These are phyloP conservation scores for Bombardia bombarda DNA, from an alignment of 495 filamentous ascomycete species.

Conservation along the genomic window DNA sequence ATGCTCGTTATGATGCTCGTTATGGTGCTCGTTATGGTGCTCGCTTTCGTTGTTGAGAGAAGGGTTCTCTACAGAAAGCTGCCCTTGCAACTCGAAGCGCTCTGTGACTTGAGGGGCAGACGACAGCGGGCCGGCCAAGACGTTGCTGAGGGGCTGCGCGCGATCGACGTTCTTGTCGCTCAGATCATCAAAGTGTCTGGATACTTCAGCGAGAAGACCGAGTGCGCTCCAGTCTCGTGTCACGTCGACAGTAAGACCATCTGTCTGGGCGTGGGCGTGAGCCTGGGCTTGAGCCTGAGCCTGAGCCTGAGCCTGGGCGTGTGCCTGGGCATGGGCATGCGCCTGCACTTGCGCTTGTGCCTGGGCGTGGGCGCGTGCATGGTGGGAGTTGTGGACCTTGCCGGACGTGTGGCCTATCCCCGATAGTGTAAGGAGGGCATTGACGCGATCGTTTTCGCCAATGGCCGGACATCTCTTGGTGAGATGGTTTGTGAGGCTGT, in stretches of 20 bases:
- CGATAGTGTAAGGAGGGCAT: slow-evolving; percentile 46
- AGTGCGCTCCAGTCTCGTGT: slow-evolving; percentile 55
- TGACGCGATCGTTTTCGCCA: slow-evolving; percentile 55
- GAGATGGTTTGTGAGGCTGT: slow-evolving; percentile 68
- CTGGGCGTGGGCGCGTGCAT: slow-evolving; percentile 13
- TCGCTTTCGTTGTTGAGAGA: too few species aligned
- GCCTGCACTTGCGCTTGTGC: too few species aligned
- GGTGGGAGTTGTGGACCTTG: slow-evolving; percentile 16
- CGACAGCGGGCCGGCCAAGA: not conserved
- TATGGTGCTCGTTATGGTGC: too few species aligned
- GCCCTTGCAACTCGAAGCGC: slow-evolving; percentile 41
- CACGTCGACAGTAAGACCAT: slow-evolving; percentile 20
- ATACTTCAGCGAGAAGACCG: slow-evolving; percentile 75
- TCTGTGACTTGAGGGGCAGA: slow-evolving; percentile 14
- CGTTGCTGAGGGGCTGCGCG: slow-evolving; percentile 8
- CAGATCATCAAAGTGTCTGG: slow-evolving; percentile 57
- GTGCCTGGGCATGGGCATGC: too few species aligned
- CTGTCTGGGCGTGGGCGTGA: slow-evolving; percentile 31
- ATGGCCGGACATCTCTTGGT: slow-evolving; percentile 76
- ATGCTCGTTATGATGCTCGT: too few species aligned
- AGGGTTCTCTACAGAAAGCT: slow-evolving; percentile 40
- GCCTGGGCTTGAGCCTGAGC: slow-evolving; percentile 25
- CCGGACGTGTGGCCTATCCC: slow-evolving; percentile 28
- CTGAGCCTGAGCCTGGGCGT: too few species aligned
- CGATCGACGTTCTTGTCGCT: slow-evolving; percentile 42